Evolutionary conservation across 2,329 filamentous ascomycete species (phyloP).

Genomic region (Aureobasidium sp.): DNA sequence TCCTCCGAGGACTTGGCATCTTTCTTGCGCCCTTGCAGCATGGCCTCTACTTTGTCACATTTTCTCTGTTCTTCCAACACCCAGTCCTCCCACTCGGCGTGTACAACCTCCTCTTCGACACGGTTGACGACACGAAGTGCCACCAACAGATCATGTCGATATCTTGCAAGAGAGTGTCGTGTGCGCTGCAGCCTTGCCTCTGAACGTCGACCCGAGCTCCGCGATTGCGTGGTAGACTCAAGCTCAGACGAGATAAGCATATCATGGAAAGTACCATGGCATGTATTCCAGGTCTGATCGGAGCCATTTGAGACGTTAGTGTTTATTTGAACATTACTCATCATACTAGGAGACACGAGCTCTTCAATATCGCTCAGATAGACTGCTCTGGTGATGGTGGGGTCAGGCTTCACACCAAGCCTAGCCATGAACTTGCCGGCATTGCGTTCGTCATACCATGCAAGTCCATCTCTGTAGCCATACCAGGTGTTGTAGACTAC

Average conservation of each 20-base stretch:
- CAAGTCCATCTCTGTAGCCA: conserved; percentile 62
- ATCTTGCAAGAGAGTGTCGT: conserved; percentile 73
- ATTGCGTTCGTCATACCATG: conserved; percentile 80
- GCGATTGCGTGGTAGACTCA: not conserved
- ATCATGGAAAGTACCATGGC: conserved; percentile 29
- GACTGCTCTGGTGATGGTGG: conserved; percentile 75
- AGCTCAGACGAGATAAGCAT: conserved; percentile 17
- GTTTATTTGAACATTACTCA: not conserved
- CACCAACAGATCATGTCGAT: conserved; percentile 85
- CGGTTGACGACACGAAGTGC: conserved; percentile 84
- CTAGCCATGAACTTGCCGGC: conserved; percentile 74
- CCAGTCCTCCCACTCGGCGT: conserved; percentile 92
- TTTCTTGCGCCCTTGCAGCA: conserved; percentile 37
- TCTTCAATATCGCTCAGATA: conserved; percentile 76
- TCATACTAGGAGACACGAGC: conserved; percentile 34
- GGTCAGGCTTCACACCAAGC: conserved; percentile 71
- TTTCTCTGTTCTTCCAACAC: conserved; percentile 68
- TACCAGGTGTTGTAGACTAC: conserved; percentile 66
- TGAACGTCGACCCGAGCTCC: conserved; percentile 15
- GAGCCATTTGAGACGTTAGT: conserved; percentile 22
- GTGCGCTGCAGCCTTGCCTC: conserved; percentile 60
- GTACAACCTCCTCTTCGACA: conserved; percentile 78
- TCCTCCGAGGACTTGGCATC: conserved; percentile 20
- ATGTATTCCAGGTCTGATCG: conserved; percentile 20
- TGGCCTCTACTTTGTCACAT: conserved; percentile 57